A percentile compares a stretch with the other conserved stretches of the same genome.
Evolutionary conservation across 1,139 yeast species (phyloP).

Genomic region (Hansenula lynferdii): DNA sequence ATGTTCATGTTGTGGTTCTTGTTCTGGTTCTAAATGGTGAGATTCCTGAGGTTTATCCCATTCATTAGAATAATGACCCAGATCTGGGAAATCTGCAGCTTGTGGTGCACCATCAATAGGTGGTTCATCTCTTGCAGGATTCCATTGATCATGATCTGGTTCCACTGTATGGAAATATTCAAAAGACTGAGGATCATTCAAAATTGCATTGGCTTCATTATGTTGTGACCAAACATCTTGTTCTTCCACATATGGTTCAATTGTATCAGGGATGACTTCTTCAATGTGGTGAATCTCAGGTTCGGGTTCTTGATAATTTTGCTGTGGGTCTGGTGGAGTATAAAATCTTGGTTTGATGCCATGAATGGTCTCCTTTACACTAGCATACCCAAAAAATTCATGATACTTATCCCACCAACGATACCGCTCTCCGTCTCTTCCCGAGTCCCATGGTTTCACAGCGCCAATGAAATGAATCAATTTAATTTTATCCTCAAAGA

Average conservation of each 20-base stretch:
- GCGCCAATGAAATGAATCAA: slow-evolving; percentile 81
- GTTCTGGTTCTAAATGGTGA: neutral
- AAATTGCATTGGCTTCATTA: slow-evolving; percentile 6
- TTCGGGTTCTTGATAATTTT: slow-evolving; percentile 1
- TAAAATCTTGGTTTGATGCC: slow-evolving; percentile 19
- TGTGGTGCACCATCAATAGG: slow-evolving; percentile 35
- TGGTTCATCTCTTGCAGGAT: slow-evolving; percentile 36
- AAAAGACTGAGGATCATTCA: slow-evolving; percentile 19
- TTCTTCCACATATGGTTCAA: slow-evolving; percentile 1
- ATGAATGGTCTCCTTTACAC: slow-evolving; percentile 13
- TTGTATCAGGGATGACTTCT: too few relatives aligned
- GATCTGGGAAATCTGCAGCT: slow-evolving; percentile 28
- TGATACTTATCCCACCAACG: slow-evolving; percentile 20
- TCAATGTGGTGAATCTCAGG: too few relatives aligned
- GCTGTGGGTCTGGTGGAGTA: neutral
- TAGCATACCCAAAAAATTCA: slow-evolving; percentile 16
- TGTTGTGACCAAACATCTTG: slow-evolving; percentile 3
- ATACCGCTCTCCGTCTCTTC: slow-evolving; percentile 11
- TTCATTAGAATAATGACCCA: slow-evolving; percentile 9
- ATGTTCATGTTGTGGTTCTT: too few relatives aligned
- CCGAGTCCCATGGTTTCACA: slow-evolving; percentile 72
- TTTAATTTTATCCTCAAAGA: slow-evolving; percentile 51
- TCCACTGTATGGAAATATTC: slow-evolving; percentile 22
- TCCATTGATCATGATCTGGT: slow-evolving; percentile 33
- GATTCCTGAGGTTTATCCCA: slow-evolving; percentile 9